Conservation (phyloP, 345 rosid genomes). For the Rhodomyrtus tomentosa region DNA sequence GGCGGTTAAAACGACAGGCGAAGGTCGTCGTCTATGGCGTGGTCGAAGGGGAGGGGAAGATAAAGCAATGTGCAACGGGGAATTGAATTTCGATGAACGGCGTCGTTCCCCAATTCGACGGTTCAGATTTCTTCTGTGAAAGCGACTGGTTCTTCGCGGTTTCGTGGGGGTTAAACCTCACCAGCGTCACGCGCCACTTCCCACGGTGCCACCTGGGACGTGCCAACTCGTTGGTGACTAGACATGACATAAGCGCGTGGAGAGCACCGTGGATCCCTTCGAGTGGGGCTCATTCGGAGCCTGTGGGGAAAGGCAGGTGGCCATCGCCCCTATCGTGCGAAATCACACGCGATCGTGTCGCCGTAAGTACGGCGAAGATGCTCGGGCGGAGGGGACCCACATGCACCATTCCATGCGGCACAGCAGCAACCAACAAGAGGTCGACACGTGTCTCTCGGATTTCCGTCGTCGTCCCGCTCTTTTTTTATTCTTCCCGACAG, state of each 20-base stretch:
- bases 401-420: not conserved
- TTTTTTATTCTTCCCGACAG: not conserved
- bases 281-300: not conserved
- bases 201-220: too few relatives aligned
- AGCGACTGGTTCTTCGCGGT: too few relatives aligned
- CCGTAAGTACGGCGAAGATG: not conserved
- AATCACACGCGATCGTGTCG: not conserved
- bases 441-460: not conserved
- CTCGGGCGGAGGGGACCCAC: not conserved
- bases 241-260: not conserved
- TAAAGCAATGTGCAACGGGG: not conserved
- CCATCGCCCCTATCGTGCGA: not conserved
- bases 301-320: not conserved
- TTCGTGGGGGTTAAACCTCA: too few relatives aligned
- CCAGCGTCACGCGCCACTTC: not conserved
- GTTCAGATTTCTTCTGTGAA: too few relatives aligned
- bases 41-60: not conserved
- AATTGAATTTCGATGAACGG: not conserved
- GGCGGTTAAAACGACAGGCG: not conserved
- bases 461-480: rapidly evolving
- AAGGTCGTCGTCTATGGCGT: not conserved
- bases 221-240: too few relatives aligned
- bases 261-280: not conserved
- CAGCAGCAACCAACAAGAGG: not conserved
- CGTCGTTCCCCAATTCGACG: not conserved